A percentile compares a stretch with the other conserved stretches of the same genome.
These are phyloP conservation scores for Geum urbanum DNA, from an alignment of 306 rosid species.

Conservation along the genomic window DNA sequence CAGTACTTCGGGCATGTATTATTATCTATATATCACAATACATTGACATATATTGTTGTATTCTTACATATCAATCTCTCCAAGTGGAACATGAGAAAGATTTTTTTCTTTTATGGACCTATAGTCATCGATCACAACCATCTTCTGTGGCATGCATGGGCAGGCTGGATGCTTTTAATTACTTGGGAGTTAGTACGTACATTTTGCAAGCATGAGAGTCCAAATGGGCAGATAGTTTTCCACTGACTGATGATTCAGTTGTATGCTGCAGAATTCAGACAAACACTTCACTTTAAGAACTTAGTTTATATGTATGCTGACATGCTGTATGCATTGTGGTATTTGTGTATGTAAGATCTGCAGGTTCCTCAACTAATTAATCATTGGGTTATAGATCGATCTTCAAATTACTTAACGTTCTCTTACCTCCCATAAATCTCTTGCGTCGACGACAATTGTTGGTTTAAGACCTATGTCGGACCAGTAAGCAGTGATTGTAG, in stretches of 20 bases:
- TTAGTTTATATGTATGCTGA: too few species aligned
- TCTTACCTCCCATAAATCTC: conserved; percentile 73
- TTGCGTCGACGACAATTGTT: conserved; percentile 36
- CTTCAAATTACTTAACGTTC: not conserved
- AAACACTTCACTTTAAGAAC: not conserved
- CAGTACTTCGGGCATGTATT: too few species aligned
- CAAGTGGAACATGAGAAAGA: too few species aligned
- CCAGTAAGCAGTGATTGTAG: conserved; percentile 54
- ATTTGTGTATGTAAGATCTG: not conserved
- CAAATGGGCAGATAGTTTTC: conserved; percentile 36
- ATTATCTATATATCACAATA: too few species aligned
- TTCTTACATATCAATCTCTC: too few species aligned
- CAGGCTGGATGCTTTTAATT: not conserved
- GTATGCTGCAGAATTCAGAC: conserved; percentile 50
- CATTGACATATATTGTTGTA: too few species aligned
- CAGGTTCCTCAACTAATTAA: not conserved
- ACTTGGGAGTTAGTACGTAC: conserved; percentile 50
- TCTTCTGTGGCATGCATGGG: not conserved
- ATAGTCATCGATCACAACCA: not conserved
- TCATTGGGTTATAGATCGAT: not conserved
- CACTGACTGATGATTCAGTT: conserved; percentile 31
- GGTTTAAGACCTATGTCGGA: conserved; percentile 49
- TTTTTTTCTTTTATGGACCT: too few species aligned
- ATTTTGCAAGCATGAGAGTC: conserved; percentile 70
- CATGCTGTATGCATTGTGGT: too few species aligned